phyloP scores from a whole-genome alignment of 192 early-diverging fungal genomes.

The Umbelopsis sp. region DNA sequence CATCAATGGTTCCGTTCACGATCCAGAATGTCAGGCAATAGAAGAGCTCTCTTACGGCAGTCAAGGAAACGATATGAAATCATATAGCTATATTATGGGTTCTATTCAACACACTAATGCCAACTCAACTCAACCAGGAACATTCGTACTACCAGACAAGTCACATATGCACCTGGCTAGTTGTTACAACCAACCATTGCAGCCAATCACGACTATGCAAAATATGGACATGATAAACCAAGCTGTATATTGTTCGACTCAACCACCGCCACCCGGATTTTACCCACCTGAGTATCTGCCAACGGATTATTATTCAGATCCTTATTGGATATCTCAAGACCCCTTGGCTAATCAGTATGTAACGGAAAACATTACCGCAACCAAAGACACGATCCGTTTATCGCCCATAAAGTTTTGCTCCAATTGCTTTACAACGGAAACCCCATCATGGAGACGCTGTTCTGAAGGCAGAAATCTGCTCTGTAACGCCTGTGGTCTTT shows the following conservation, averaged over 20 bases:
- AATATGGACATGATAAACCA: neutral
- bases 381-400: neutral
- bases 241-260: neutral
- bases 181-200: neutral
- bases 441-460: conserved; percentile 10
- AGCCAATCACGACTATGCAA: neutral
- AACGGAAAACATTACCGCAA: neutral
- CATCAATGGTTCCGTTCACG: neutral
- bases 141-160: neutral
- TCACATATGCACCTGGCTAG: neutral
- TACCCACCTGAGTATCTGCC: neutral
- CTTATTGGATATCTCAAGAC: neutral
- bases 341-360: neutral
- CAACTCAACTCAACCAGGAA: neutral
- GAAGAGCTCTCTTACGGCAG: neutral
- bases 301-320: neutral
- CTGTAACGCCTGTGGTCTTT: conserved; percentile 12
- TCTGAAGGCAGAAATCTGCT: conserved; percentile 3
- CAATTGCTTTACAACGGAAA: conserved; percentile 2
- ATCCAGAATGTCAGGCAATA: neutral
- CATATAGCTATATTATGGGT: neutral
- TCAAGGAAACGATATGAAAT: neutral
- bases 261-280: neutral
- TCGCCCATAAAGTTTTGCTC: conserved; percentile 17
- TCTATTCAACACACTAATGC: neutral